Conservation (phyloP, 2,329 filamentous ascomycete genomes). For the Chaetomium globosum region DNA sequence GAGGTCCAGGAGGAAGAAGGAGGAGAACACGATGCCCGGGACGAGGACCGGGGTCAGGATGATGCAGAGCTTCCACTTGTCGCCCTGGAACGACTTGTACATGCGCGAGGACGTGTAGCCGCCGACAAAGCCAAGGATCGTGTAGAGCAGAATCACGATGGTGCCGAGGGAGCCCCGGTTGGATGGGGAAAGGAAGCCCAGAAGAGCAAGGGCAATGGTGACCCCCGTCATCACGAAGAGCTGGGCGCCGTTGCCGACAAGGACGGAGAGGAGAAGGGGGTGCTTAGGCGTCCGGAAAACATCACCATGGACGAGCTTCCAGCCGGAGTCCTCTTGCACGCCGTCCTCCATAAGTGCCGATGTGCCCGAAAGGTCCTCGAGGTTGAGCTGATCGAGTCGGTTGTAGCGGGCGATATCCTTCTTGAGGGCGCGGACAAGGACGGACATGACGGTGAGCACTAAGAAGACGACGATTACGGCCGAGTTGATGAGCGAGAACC, state of each 20-base stretch:
- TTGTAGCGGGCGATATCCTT: constrained; percentile 98
- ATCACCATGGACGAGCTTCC: constrained; percentile 97
- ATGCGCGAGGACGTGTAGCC: constrained; percentile 85
- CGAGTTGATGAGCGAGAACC: constrained; percentile 97
- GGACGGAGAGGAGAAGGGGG: constrained; percentile 79
- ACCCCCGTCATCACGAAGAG: constrained; percentile 97
- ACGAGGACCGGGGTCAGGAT: constrained; percentile 82
- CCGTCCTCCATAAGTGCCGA: constrained; percentile 77
- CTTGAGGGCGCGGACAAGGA: constrained; percentile 81
- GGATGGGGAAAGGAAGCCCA: constrained; percentile 93
- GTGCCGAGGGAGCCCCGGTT: constrained; percentile 93
- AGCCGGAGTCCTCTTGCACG: constrained; percentile 95
- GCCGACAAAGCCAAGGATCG: constrained; percentile 86
- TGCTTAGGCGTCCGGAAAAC: constrained; percentile 88
- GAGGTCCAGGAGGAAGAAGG: constrained; percentile 92
- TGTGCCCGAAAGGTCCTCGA: constrained; percentile 84
- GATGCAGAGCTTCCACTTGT: constrained; percentile 94
- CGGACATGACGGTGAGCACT: constrained; percentile 87
- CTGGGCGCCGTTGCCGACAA: constrained; percentile 92
- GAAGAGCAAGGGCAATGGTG: constrained; percentile 88
- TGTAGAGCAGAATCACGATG: constrained; percentile 91
- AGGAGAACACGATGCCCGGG: constrained; percentile 80
- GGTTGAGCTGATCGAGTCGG: constrained; percentile 82
- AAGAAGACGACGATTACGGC: constrained; percentile 93
- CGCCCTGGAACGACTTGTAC: constrained; percentile 94